Evolutionary conservation across 2,329 filamentous ascomycete genomes (phyloP).

Genomic region (Drechslerella coelobrocha): DNA sequence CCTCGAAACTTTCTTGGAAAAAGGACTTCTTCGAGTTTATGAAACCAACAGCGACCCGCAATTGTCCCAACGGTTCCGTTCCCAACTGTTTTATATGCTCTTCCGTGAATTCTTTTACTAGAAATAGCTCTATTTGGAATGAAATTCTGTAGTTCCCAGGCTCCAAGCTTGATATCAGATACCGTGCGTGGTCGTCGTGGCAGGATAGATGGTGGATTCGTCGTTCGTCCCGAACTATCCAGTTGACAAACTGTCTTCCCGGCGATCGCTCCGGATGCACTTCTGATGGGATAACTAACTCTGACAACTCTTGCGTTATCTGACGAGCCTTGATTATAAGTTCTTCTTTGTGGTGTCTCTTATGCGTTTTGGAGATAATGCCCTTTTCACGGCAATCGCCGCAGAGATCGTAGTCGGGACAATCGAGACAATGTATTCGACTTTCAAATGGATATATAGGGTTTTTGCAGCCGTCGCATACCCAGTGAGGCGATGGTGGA

Average conservation of each 20-base stretch:
- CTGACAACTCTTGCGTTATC: conserved; percentile 32
- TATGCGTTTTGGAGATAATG: conserved; percentile 30
- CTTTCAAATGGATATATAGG: conserved; percentile 37
- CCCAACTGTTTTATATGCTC: conserved; percentile 32
- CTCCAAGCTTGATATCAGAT: conserved; percentile 34
- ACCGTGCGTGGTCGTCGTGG: conserved; percentile 37
- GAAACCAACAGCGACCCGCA: conserved; percentile 27
- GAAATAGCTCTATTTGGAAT: conserved; percentile 32
- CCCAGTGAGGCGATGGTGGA: conserved; percentile 34
- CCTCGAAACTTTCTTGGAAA: conserved; percentile 32
- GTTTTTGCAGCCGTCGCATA: conserved; percentile 36
- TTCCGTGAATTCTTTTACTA: conserved; percentile 22
- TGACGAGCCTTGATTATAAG: conserved; percentile 43
- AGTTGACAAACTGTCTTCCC: conserved; percentile 37
- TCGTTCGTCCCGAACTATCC: conserved; percentile 28
- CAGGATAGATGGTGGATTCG: conserved; percentile 42
- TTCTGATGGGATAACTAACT: conserved; percentile 36
- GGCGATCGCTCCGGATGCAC: conserved; percentile 38
- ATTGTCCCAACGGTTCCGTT: conserved; percentile 15
- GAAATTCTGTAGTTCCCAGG: conserved; percentile 43
- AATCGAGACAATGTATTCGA: conserved; percentile 46
- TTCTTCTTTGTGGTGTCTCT: conserved; percentile 34
- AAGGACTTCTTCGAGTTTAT: conserved; percentile 37
- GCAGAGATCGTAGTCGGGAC: conserved; percentile 37
- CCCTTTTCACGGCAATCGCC: conserved; percentile 34